Percentiles rank a stretch among this genome's conserved stretches.
Evolutionary conservation across 306 rosid species (phyloP).

Genomic region (Prunus mira): DNA sequence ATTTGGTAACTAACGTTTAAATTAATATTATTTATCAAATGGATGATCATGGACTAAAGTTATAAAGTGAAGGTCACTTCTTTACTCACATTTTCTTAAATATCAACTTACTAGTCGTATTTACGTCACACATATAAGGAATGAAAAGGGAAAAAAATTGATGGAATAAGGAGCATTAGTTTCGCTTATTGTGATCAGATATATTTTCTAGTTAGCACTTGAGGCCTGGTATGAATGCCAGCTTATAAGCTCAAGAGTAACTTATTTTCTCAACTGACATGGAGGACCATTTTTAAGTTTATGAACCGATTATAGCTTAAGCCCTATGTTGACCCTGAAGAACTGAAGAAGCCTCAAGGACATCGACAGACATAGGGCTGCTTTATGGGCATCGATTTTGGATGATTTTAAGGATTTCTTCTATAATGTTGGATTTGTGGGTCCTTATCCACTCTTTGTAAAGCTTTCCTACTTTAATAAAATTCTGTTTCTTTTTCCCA

Average conservation of each 20-base stretch:
- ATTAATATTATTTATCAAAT: background rate
- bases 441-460: too few relatives aligned
- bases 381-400: too few relatives aligned
- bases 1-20: background rate
- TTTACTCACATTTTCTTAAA: background rate
- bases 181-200: background rate
- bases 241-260: too few relatives aligned
- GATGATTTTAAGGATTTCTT: too few relatives aligned
- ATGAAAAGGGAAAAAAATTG: background rate
- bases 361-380: too few relatives aligned
- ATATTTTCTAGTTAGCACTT: background rate
- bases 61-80: background rate
- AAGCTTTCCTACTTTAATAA: too few relatives aligned
- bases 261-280: too few relatives aligned
- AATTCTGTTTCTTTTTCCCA: too few relatives aligned
- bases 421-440: too few relatives aligned
- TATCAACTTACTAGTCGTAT: background rate
- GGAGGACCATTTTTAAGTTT: too few relatives aligned
- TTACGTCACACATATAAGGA: background rate
- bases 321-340: background rate
- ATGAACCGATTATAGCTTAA: background rate
- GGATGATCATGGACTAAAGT: background rate
- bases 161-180: background rate
- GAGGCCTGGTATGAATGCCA: background rate
- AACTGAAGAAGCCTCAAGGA: background rate